phyloP scores from a whole-genome alignment of 805 yeast genomes.

The Candida fluviatilis region DNA sequence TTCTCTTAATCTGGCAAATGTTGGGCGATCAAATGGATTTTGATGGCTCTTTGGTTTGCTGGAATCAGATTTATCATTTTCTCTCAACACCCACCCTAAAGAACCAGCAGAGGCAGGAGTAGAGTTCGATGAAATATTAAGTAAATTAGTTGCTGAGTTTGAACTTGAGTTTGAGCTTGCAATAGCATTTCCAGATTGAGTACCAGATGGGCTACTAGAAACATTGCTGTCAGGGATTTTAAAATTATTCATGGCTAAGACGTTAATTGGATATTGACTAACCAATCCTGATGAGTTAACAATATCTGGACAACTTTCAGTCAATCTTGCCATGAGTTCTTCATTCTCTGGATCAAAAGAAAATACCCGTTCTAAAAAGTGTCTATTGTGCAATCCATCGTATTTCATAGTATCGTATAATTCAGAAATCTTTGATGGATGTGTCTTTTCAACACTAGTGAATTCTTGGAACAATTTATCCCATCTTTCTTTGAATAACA shows the following conservation, averaged over 20 bases:
- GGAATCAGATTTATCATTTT: slow-evolving; percentile 21
- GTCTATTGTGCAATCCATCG: slow-evolving; percentile 93
- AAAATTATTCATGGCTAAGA: slow-evolving; percentile 72
- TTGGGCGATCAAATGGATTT: slow-evolving; percentile 69
- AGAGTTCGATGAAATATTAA: slow-evolving; percentile 15
- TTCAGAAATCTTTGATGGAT: slow-evolving; percentile 95
- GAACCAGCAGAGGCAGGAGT: slow-evolving; percentile 53
- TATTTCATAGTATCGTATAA: slow-evolving; percentile 97
- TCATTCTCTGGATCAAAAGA: slow-evolving; percentile 51
- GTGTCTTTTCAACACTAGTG: slow-evolving; percentile 88
- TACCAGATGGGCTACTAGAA: neutral
- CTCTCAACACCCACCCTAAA: slow-evolving; percentile 66
- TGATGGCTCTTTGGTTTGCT: slow-evolving; percentile 17
- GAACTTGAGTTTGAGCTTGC: slow-evolving; percentile 2
- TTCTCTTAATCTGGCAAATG: slow-evolving; percentile 78
- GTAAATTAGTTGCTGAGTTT: slow-evolving; percentile 15
- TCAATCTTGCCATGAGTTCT: slow-evolving; percentile 27
- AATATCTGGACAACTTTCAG: slow-evolving; percentile 40
- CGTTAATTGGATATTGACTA: slow-evolving; percentile 68
- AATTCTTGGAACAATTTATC: slow-evolving; percentile 92
- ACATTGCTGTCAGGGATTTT: slow-evolving; percentile 46
- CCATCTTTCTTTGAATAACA: slow-evolving; percentile 92
- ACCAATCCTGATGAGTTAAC: slow-evolving; percentile 53
- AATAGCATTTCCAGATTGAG: slow-evolving; percentile 5
- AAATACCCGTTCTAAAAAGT: slow-evolving; percentile 79